Evolutionary conservation across 192 early-diverging fungal species (phyloP).

Genomic region (Podila horticola): DNA sequence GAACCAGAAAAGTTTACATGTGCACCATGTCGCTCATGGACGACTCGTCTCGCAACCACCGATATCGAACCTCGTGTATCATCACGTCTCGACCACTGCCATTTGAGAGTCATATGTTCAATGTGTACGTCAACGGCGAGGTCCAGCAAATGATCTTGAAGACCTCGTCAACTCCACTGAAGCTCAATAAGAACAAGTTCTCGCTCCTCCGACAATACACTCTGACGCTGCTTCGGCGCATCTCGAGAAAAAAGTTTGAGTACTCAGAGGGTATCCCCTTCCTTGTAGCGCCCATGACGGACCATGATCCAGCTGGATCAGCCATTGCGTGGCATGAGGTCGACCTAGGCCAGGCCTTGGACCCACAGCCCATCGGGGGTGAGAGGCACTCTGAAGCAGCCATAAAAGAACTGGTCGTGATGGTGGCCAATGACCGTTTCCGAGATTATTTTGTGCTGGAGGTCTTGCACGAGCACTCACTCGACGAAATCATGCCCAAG

Average conservation of each 20-base stretch:
- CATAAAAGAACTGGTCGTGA: conserved; percentile 43
- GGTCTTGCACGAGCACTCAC: conserved; percentile 30
- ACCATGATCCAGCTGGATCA: conserved; percentile 27
- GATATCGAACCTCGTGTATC: conserved; percentile 56
- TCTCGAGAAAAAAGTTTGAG: conserved; percentile 57
- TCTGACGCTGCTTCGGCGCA: conserved; percentile 54
- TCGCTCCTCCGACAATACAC: conserved; percentile 63
- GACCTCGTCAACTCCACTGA: background rate
- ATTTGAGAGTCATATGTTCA: conserved; percentile 16
- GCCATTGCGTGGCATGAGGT: conserved; percentile 62
- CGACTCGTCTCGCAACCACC: conserved; percentile 12
- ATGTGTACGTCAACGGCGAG: conserved; percentile 46
- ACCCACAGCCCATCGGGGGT: conserved; percentile 2
- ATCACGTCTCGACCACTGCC: conserved; percentile 56
- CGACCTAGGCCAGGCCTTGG: conserved; percentile 4
- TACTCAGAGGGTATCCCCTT: conserved; percentile 64
- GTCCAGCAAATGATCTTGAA: conserved; percentile 20
- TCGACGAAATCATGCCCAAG: conserved; percentile 14
- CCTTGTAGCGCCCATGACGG: conserved; percentile 62
- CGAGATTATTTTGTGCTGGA: conserved; percentile 59
- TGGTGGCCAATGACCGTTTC: conserved; percentile 50
- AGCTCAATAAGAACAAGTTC: conserved; percentile 37
- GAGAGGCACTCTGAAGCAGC: conserved; percentile 21
- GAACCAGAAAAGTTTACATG: conserved; percentile 17
- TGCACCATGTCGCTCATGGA: conserved; percentile 36